phyloP scores from a whole-genome alignment of 805 yeast genomes.

The Sungouiella thailandica region DNA sequence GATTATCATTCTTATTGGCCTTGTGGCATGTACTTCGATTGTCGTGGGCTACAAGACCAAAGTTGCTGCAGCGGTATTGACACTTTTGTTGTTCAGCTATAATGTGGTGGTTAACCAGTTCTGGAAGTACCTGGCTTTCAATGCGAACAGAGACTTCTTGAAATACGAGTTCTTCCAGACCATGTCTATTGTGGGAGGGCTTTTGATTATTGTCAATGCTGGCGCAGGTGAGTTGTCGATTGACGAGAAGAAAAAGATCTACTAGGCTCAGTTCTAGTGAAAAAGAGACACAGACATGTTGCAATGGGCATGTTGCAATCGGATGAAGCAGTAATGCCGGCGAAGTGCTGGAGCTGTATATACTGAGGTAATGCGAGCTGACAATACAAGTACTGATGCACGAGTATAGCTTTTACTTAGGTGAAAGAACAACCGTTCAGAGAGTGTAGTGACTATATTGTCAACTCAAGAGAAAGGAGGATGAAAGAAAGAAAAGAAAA shows the following conservation, averaged over 20 bases:
- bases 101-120: slow-evolving; percentile 80
- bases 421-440: no score
- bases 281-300: no score
- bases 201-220: slow-evolving; percentile 82
- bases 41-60: slow-evolving; percentile 92
- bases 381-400: no score
- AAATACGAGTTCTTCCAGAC: slow-evolving; percentile 95
- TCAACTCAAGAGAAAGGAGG: no score
- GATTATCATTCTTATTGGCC: slow-evolving; percentile 63
- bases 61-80: slow-evolving; percentile 69
- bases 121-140: slow-evolving; percentile 71
- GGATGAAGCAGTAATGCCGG: no score
- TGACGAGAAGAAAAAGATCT: slow-evolving; percentile 93
- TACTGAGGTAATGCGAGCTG: no score
- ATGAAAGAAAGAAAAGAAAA: no score
- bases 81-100: slow-evolving; percentile 66
- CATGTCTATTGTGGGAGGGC: slow-evolving; percentile 90
- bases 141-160: slow-evolving; percentile 79
- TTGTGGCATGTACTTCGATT: slow-evolving; percentile 66
- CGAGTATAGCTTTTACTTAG: no score
- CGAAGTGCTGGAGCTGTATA: no score
- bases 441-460: no score
- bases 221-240: slow-evolving; percentile 94
- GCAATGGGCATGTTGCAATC: no score
- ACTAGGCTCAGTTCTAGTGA: no score